Evolutionary conservation across 1,284 basidiomycete species (phyloP).

Genomic region (Tremellales sp.): DNA sequence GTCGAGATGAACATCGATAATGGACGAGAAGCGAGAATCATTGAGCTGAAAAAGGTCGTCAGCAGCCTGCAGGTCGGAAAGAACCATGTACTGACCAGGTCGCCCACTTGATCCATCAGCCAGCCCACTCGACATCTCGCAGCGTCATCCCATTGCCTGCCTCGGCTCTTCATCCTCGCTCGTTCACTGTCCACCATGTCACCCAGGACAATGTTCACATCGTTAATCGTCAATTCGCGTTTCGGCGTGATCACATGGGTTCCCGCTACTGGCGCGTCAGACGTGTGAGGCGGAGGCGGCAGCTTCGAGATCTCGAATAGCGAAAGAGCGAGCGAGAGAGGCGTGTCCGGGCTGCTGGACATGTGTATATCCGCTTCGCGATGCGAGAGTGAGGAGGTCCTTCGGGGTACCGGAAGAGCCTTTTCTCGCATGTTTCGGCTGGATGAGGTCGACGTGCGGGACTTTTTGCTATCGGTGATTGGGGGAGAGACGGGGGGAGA

Average conservation of each 20-base stretch:
- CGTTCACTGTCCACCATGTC: slow-evolving; percentile 7
- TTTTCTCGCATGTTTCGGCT: neutral
- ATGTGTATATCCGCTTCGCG: too few relatives aligned
- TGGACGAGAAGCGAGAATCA: neutral
- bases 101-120: slow-evolving; percentile 17
- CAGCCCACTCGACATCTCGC: slow-evolving; percentile 9
- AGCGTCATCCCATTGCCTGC: slow-evolving; percentile 9
- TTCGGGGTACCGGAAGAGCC: neutral
- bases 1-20: neutral
- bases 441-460: too few relatives aligned
- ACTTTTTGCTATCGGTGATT: too few relatives aligned
- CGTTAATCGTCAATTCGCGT: neutral
- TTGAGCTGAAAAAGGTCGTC: neutral
- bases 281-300: neutral
- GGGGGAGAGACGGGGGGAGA: neutral
- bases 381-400: neutral
- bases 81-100: slow-evolving; percentile 8
- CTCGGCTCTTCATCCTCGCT: slow-evolving; percentile 1
- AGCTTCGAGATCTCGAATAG: neutral
- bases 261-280: neutral
- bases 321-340: slow-evolving; percentile 1
- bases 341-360: neutral
- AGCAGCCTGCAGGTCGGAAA: neutral
- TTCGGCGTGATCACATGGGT: neutral
- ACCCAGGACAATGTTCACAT: slow-evolving; percentile 5